Evolutionary conservation across 345 rosid species (phyloP).

Genomic region (Heritiera fomes): DNA sequence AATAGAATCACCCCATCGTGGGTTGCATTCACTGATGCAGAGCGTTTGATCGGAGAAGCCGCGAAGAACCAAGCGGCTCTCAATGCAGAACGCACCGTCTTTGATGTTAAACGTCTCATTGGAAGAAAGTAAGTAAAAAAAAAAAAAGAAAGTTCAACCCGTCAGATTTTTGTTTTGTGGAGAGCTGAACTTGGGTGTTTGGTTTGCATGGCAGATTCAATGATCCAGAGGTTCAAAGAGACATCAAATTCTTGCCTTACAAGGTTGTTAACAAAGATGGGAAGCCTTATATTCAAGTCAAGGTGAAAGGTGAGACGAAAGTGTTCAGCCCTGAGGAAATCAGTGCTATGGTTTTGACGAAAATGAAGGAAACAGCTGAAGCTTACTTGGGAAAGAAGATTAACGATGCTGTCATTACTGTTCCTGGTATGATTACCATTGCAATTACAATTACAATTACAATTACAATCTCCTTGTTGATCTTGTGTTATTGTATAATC

Average conservation of each 20-base stretch:
- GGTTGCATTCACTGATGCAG: conserved; percentile 36
- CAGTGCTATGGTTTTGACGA: conserved; percentile 45
- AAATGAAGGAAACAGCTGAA: conserved; percentile 56
- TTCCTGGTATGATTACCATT: conserved; percentile 36
- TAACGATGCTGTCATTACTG: conserved; percentile 49
- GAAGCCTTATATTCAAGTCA: conserved; percentile 13
- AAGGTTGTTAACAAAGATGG: conserved; percentile 21
- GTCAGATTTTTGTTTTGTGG: background rate
- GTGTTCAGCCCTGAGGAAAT: conserved; percentile 32
- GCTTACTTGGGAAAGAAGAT: conserved; percentile 52
- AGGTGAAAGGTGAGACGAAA: conserved; percentile 21
- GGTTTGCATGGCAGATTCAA: background rate
- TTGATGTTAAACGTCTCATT: conserved; percentile 30
- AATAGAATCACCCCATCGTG: conserved; percentile 52
- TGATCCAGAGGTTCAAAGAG: conserved; percentile 24
- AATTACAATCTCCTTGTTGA: background rate
- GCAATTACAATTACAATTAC: background rate
- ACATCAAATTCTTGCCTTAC: conserved; percentile 14
- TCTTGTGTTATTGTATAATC: background rate
- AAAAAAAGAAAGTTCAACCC: background rate
- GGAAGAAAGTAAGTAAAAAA: conserved; percentile 27
- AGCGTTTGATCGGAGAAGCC: conserved; percentile 23
- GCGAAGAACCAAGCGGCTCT: conserved; percentile 31
- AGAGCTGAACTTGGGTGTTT: background rate
- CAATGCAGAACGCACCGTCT: conserved; percentile 25